These are phyloP conservation scores for Kodamaea fukazawae DNA, from an alignment of 805 yeast species.

Conservation along the genomic window DNA sequence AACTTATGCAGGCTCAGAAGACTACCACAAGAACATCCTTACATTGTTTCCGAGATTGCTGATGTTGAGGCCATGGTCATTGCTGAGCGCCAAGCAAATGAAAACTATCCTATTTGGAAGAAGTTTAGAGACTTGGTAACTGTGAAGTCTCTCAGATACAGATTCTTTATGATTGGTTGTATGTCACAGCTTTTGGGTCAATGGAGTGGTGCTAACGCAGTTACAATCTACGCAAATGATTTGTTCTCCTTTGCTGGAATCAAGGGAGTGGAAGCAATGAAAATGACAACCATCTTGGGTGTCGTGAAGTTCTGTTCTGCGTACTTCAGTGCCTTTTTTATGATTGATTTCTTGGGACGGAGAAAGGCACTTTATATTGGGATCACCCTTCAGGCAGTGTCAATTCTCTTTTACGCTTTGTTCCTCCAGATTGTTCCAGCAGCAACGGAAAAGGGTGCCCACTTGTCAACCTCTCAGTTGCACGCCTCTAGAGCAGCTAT, in stretches of 20 bases:
- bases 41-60: conserved; percentile 21
- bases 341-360: conserved; percentile 24
- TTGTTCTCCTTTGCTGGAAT: conserved; percentile 22
- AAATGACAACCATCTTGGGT: conserved; percentile 25
- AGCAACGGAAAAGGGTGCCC: conserved; percentile 13
- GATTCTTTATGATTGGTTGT: conserved; percentile 20
- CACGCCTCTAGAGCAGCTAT: conserved; percentile 20
- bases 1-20: conserved; percentile 19
- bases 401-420: conserved; percentile 21
- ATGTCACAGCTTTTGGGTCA: conserved; percentile 22
- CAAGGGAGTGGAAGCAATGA: conserved; percentile 18
- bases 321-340: conserved; percentile 22
- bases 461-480: conserved; percentile 14
- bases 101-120: conserved; percentile 12
- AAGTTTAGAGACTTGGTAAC: conserved; percentile 16
- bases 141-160: conserved; percentile 19
- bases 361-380: conserved; percentile 22
- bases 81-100: conserved; percentile 19
- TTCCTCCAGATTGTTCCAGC: conserved; percentile 22
- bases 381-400: conserved; percentile 17
- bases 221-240: conserved; percentile 24
- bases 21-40: conserved; percentile 24
- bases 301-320: conserved; percentile 23
- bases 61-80: conserved; percentile 22
- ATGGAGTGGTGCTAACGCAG: conserved; percentile 27